Base-by-base conservation (phyloP, 495 filamentous ascomycete species). In the Hypoxylon rickii region DNA sequence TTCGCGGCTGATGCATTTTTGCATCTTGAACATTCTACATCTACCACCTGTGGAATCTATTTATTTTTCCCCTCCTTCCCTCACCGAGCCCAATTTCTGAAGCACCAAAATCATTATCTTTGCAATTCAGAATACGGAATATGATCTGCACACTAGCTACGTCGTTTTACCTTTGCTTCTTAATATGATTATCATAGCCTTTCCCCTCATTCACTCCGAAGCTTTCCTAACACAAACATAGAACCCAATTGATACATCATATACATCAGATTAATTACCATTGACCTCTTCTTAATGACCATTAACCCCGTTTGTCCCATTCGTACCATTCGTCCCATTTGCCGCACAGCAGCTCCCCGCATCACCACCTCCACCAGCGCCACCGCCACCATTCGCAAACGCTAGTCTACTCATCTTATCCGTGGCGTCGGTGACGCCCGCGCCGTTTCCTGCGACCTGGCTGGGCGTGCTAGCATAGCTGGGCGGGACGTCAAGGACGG, bases 401-500 rank as follows among this genome's bases (percentile, higher is more conserved):
- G 76, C 79, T 44, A 80, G 58, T 56, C 59, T 72, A 41, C 74
- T 78, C 62, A 77, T 52, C 66, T 61, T 67, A 52, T 81, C 78
- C 50, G 73, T 55, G 7, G 69, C 73, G 64, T 82, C 79, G 56
- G 52, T 57, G 50, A 75, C 80, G 58, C 48, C 76, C 65, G 50
- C 64, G 56, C 71, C 77, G 64, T 31, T 74, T 67, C 51, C 77
- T 57, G 77, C 79, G 8, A 90, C 70, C 74, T 89, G 82, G 39
- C 84, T 90, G 12, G 92, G 91, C 21, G 86, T 85, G 46, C 82
- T 86, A 7, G 80, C 76, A 73, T 83, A 95, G 64, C 83, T 90
- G 7, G 92, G 90, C 56, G 86, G 87, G 2, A 97, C 90, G 73
- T 97, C 91, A 56, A 97, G 70, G 5, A 84, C 90, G 8, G 93